Conservation (phyloP, 208 protist species). For the Leishmania braziliensis region DNA sequence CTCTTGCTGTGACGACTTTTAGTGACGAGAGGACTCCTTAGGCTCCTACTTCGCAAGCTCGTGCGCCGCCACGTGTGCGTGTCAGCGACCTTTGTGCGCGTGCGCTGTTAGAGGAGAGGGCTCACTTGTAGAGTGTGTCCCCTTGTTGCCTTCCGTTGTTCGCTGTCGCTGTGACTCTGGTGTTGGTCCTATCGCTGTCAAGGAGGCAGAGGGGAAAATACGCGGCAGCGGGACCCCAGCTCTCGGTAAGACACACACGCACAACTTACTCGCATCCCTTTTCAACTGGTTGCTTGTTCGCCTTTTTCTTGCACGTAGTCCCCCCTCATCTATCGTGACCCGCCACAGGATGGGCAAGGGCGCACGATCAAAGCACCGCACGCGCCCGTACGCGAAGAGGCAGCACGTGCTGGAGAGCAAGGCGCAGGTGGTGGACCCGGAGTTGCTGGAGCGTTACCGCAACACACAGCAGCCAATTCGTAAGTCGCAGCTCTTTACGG, state of each 20-base stretch:
- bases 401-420: slow-evolving; percentile 47
- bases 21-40: neutral
- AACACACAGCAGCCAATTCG: slow-evolving; percentile 81
- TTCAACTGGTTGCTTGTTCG: neutral
- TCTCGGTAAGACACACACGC: neutral
- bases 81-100: neutral
- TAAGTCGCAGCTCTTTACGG: slow-evolving; percentile 86
- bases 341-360: slow-evolving; percentile 71
- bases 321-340: neutral
- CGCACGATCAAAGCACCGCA: slow-evolving; percentile 75
- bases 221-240: neutral
- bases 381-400: slow-evolving; percentile 32
- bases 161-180: neutral
- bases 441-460: slow-evolving; percentile 80
- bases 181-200: neutral
- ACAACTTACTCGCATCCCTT: neutral
- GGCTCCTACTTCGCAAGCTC: neutral
- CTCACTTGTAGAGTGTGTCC: neutral
- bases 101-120: neutral
- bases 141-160: neutral
- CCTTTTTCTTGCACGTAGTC: neutral
- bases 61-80: neutral
- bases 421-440: slow-evolving; percentile 69
- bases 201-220: neutral
- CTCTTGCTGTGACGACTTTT: neutral